A percentile compares a stretch with the other conserved stretches of the same genome.
Conservation (phyloP, 805 yeast species). For the Starmerella sirachaensis region DNA sequence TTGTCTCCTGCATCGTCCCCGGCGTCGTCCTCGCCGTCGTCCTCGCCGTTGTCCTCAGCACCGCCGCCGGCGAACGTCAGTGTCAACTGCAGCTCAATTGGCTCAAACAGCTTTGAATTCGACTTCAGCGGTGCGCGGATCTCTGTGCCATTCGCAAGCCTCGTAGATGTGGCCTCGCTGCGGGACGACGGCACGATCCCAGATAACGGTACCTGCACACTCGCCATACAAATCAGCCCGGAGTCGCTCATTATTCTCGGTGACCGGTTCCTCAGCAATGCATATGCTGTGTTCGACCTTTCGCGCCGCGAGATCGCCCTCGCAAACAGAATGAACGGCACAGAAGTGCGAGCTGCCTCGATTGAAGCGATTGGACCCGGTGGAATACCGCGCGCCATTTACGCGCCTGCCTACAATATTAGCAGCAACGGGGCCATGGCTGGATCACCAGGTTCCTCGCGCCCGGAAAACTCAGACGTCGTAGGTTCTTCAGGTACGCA, state of each 20-base stretch:
- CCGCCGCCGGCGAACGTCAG: constrained; percentile 6
- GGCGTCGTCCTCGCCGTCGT: constrained; percentile 24
- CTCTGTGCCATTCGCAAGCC: constrained; percentile 9
- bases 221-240: constrained; percentile 1
- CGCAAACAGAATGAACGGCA: constrained; percentile 29
- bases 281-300: constrained; percentile 54
- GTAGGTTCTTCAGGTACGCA: no score
- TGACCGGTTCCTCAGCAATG: constrained; percentile 49
- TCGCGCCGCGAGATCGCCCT: constrained; percentile 44
- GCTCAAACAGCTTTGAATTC: constrained; percentile 5
- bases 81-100: constrained; percentile 9
- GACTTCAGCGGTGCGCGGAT: constrained; percentile 16
- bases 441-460: no score
- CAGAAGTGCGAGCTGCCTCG: constrained; percentile 18
- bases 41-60: no score
- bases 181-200: constrained; percentile 4
- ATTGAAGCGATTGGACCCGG: constrained; percentile 9
- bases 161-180: constrained; percentile 3
- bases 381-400: constrained; percentile 21
- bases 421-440: no score
- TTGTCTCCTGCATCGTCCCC: constrained; percentile 18
- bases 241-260: constrained; percentile 37
- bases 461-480: no score
- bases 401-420: constrained; percentile 16
- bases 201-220: constrained; percentile 15